Base-by-base conservation (phyloP, 129 eudicot species). In the Glebionis coronaria region DNA sequence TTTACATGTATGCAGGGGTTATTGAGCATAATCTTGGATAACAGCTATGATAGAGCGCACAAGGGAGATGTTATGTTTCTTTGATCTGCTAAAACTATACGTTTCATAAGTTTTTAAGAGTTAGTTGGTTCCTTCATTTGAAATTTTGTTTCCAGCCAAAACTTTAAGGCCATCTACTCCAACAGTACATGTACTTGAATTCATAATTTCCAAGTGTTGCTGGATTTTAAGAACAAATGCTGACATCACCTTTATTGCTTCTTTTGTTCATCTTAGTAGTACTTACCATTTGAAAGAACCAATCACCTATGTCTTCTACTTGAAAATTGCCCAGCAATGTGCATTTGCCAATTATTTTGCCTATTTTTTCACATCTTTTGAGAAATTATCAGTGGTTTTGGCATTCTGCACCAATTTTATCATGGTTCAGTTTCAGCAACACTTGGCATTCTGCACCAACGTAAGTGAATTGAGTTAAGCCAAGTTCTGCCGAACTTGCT, bases 1-100 rank as follows among this genome's bases (percentile, higher is more conserved):
- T 60, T 45, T 47, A 25, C 28, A 67, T 1, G 38, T 1, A 10
- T 61, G 75, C 75, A 78, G 79, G 79, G 82, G 82, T 45, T 70
- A 59, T 61, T 78, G 75, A 78, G 55, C 42, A 29, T 61, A 14
- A 35, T 52, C 62, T 38, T 63, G 67, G 60, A 61, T 68, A 10
- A 19, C 18, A 25, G 12, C n/a, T 42, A 47, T 19, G 65, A 44
- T 11, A 11, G 21, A 70, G 44, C 50, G 47, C 71, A 68, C 2
- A 62, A 55, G 60, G 44, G 67, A 49, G n/a, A 45, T 40, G 29
- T 16, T 53, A 28, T 7, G 44, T 35, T 25, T 47, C 49, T 64
- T 73, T 73, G 51, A 51, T 58, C 19, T 27, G 31, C 67, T 42
- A 44, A 46, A 18, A 16, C 15, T 29, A 59, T 60, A 59, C 27